Evolutionary conservation across 2,329 filamentous ascomycete species (phyloP).

Genomic region (Penicillium rolfsii): DNA sequence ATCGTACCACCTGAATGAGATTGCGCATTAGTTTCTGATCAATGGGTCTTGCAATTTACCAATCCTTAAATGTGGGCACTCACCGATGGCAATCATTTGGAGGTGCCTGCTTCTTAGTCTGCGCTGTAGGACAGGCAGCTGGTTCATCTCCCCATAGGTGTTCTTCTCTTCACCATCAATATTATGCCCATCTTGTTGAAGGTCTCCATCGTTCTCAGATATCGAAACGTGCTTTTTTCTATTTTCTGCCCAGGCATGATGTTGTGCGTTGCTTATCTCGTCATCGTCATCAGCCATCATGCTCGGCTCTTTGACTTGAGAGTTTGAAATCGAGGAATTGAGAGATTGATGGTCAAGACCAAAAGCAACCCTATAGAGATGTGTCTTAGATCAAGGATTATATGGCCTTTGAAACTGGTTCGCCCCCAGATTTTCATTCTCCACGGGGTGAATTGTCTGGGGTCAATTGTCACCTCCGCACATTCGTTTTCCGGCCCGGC

Average conservation of each 20-base stretch:
- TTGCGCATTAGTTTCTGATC: neutral
- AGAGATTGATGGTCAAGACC: neutral
- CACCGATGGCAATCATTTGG: conserved; percentile 19
- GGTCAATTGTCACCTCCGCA: conserved; percentile 10
- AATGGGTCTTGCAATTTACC: neutral
- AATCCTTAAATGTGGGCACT: neutral
- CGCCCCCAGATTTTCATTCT: conserved; percentile 1
- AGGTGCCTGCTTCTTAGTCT: conserved; percentile 14
- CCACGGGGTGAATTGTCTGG: conserved; percentile 4
- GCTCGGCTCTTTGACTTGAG: neutral
- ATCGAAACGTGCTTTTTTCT: conserved; percentile 3
- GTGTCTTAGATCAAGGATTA: neutral
- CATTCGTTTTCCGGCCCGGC: conserved; percentile 11
- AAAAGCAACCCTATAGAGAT: neutral
- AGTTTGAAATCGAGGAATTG: neutral
- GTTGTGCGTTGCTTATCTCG: neutral
- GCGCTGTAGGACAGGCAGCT: conserved; percentile 13
- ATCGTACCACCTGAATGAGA: conserved; percentile 62
- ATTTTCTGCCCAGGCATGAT: neutral
- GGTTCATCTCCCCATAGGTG: conserved; percentile 7
- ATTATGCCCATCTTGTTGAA: conserved; percentile 1
- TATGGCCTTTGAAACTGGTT: neutral
- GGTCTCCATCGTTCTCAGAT: neutral
- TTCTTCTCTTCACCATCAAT: conserved; percentile 11
- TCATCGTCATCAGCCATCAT: conserved; percentile 5